Percentiles rank a stretch among this genome's conserved stretches.
These are phyloP conservation scores for Russula sp. DNA, from an alignment of 768 basidiomycete genomes.

Conservation along the genomic window DNA sequence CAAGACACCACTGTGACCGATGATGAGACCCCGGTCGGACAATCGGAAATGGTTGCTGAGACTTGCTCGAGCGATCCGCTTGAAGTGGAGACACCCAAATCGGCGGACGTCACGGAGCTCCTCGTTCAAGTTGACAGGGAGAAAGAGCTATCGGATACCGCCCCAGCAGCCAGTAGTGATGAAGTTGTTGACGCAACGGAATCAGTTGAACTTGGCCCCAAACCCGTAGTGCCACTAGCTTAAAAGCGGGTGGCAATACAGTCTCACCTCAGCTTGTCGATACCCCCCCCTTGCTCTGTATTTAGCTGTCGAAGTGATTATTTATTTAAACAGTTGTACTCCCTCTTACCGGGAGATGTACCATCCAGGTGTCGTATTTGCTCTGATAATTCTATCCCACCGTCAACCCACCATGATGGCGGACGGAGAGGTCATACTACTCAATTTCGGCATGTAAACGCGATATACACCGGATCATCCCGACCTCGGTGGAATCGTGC, in stretches of 20 bases:
- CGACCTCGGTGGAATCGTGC: too few species aligned
- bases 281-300: not conserved
- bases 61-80: not conserved
- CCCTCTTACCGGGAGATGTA: not conserved
- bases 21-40: conserved; percentile 1
- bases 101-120: not conserved
- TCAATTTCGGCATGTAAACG: too few species aligned
- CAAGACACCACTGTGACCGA: conserved; percentile 2
- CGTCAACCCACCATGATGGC: too few species aligned
- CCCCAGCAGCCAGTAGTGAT: not conserved
- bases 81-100: not conserved
- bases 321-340: not conserved
- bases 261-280: not conserved
- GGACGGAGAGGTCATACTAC: too few species aligned
- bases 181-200: not conserved
- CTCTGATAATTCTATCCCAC: not conserved
- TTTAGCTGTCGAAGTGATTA: not conserved
- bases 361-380: conserved; percentile 1
- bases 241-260: too few species aligned
- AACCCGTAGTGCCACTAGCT: too few species aligned
- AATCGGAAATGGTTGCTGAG: conserved; percentile 9
- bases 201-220: not conserved
- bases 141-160: not conserved
- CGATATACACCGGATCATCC: too few species aligned
- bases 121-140: not conserved